Evolutionary conservation across 1,139 yeast genomes (phyloP).

Genomic region (Yamadazyma friedrichii): DNA sequence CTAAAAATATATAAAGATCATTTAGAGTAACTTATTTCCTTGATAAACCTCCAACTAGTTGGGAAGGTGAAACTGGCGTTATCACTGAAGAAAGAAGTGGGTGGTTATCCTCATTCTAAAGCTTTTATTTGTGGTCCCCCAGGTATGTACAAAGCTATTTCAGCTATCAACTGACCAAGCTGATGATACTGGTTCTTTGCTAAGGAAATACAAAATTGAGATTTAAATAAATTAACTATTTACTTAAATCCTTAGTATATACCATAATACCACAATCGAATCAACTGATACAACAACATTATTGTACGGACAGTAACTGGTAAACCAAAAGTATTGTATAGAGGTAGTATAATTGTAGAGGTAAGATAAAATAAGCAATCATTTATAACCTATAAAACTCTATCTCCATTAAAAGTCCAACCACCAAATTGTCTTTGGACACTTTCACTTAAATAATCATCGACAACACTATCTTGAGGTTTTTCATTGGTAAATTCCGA

Average conservation of each 20-base stretch:
- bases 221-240: no score
- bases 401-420: conserved; percentile 89
- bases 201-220: no score
- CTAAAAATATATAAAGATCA: conserved; percentile 60
- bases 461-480: conserved; percentile 95
- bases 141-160: conserved; percentile 38
- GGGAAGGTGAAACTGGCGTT: conserved; percentile 84
- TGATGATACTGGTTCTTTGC: conserved; percentile 84
- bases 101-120: no score
- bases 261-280: no score
- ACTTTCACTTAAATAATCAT: conserved; percentile 82
- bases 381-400: conserved; percentile 1
- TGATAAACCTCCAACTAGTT: conserved; percentile 61
- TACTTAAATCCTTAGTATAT: no score
- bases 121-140: conserved; percentile 95
- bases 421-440: conserved; percentile 98
- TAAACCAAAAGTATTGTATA: no score
- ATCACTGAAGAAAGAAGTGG: conserved; percentile 72
- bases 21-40: conserved; percentile 70
- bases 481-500: conserved; percentile 89
- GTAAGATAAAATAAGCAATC: background rate
- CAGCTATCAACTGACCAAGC: conserved; percentile 95
- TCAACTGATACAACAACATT: no score
- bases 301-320: no score
- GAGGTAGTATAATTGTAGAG: no score